Evolutionary conservation across 805 yeast genomes (phyloP).

Genomic region (Metschnikowia kofuensis): DNA sequence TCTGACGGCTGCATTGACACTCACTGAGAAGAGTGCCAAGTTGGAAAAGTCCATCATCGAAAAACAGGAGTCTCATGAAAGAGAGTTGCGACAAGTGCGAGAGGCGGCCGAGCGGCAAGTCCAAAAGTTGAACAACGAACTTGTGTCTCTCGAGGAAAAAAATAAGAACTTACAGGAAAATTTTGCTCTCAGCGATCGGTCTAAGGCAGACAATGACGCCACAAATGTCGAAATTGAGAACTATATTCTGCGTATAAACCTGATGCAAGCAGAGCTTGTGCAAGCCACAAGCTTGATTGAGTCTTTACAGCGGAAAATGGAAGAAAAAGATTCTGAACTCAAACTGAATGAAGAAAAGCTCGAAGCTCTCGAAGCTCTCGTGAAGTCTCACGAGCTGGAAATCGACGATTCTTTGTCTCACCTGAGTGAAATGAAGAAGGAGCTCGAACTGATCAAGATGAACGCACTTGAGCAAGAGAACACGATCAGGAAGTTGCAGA

Average conservation of each 20-base stretch:
- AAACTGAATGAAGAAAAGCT: conserved; percentile 1
- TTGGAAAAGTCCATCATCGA: conserved; percentile 12
- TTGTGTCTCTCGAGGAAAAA: conserved; percentile 2
- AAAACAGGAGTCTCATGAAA: conserved; percentile 10
- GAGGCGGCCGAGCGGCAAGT: conserved; percentile 5
- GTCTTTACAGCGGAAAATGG: not conserved
- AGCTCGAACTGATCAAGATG: not conserved
- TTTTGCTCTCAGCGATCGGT: not conserved
- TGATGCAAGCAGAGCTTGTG: not conserved
- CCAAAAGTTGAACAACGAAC: conserved; percentile 2
- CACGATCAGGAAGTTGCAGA: not conserved
- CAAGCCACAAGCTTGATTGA: not conserved
- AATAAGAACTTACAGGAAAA: not conserved
- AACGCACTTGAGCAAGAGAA: not conserved
- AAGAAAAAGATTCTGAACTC: conserved; percentile 1
- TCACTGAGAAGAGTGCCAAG: conserved; percentile 12
- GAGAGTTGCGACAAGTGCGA: conserved; percentile 6
- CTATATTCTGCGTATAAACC: not conserved
- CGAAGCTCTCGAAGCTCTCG: not conserved
- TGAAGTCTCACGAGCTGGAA: not conserved
- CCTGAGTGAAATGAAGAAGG: not conserved
- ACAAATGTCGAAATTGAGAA: not conserved
- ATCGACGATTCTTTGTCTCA: not conserved
- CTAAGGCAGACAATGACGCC: not conserved
- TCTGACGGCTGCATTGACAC: conserved; percentile 37